Conservation (phyloP, 139 green algal species). For the Micractinium sp. region DNA sequence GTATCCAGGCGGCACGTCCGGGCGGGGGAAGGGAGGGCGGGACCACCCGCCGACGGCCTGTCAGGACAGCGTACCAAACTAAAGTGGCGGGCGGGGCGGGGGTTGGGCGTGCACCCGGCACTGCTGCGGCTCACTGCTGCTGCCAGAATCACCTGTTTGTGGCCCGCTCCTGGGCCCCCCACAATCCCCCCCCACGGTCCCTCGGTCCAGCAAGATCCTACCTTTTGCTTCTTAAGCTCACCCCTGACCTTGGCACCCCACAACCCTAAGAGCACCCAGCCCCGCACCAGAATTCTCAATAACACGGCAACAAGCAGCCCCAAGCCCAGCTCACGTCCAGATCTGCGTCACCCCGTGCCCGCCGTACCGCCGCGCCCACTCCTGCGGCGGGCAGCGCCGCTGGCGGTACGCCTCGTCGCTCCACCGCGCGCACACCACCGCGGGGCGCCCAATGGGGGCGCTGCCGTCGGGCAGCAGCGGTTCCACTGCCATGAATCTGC, state of each 20-base stretch:
- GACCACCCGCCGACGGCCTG: no score
- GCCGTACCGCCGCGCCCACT: conserved; percentile 80
- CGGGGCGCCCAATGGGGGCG: background rate
- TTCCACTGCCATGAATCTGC: conserved; percentile 53
- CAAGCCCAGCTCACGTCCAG: conserved; percentile 41
- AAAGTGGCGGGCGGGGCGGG: no score
- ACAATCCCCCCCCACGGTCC: background rate
- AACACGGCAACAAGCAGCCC: background rate
- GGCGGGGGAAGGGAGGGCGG: no score
- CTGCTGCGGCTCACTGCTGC: no score
- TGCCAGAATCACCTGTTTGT: no score
- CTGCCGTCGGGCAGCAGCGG: conserved; percentile 44
- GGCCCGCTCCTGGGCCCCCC: no score
- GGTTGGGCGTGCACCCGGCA: no score
- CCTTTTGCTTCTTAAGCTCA: background rate
- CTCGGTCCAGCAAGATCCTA: background rate
- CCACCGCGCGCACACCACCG: conserved; percentile 76
- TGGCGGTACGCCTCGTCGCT: conserved; percentile 81
- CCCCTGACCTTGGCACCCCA: no score
- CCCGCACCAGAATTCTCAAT: no score
- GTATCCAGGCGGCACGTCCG: no score
- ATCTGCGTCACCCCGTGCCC: conserved; percentile 74
- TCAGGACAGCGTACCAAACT: no score
- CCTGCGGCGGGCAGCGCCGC: conserved; percentile 67
- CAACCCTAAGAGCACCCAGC: no score